Percentiles rank a stretch among this genome's conserved stretches.
phyloP scores from a whole-genome alignment of 192 early-diverging fungal genomes.

The Coemansia sp. region DNA sequence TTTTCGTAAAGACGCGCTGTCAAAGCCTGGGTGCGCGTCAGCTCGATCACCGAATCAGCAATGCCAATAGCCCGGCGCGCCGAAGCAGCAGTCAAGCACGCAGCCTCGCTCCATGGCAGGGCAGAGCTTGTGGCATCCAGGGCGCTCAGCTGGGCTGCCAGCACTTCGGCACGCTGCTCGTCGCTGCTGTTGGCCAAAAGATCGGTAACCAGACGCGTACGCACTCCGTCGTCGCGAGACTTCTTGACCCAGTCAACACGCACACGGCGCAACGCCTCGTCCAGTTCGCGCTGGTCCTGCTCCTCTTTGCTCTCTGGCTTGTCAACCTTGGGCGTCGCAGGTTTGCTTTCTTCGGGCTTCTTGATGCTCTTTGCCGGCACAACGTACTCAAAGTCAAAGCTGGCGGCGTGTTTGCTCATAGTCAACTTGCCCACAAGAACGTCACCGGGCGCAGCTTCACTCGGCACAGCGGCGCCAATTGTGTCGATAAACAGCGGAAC shows the following conservation, averaged over 20 bases:
- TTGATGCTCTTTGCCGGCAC: conserved; percentile 39
- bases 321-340: conserved; percentile 53
- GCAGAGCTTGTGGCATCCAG: conserved; percentile 57
- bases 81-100: conserved; percentile 10
- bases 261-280: conserved; percentile 75
- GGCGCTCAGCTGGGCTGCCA: conserved; percentile 47
- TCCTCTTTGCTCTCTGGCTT: conserved; percentile 23
- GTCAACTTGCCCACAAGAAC: conserved; percentile 69
- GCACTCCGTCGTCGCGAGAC: conserved; percentile 60
- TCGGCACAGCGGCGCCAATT: conserved; percentile 45
- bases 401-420: conserved; percentile 43
- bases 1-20: conserved; percentile 52
- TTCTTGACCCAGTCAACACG: conserved; percentile 83
- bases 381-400: conserved; percentile 54
- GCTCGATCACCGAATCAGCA: conserved; percentile 59
- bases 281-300: conserved; percentile 47
- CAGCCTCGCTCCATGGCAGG: conserved; percentile 42
- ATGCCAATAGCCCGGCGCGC: conserved; percentile 29
- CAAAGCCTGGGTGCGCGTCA: conserved; percentile 64
- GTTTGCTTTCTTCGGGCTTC: conserved; percentile 40
- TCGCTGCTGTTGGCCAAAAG: conserved; percentile 57
- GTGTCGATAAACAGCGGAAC: conserved; percentile 47
- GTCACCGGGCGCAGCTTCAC: conserved; percentile 77
- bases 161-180: conserved; percentile 46
- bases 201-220: conserved; percentile 64